Conservation (phyloP, 257 asterid species). For the Ocimum tenuiflorum region DNA sequence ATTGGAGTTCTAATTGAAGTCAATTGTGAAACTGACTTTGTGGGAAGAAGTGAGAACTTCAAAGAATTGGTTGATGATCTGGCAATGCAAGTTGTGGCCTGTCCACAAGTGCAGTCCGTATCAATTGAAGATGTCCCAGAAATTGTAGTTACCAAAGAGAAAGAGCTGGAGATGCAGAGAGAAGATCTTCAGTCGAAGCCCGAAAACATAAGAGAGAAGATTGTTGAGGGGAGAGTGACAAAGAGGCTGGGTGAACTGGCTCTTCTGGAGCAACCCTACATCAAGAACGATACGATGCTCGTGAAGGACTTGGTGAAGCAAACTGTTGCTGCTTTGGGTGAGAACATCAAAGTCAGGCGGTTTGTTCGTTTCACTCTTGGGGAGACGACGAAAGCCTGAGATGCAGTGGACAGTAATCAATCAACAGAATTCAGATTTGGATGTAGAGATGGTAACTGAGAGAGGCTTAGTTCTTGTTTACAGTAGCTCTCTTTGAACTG, state of each 20-base stretch:
- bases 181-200: conserved; percentile 89
- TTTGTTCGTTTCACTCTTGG: conserved; percentile 80
- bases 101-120: conserved; percentile 74
- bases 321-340: conserved; percentile 85
- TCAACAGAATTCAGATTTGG: not conserved
- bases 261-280: conserved; percentile 75
- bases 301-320: conserved; percentile 92
- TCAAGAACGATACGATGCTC: conserved; percentile 55
- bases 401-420: not conserved
- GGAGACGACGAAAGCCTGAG: conserved; percentile 37
- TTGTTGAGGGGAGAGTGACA: conserved; percentile 75
- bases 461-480: no score
- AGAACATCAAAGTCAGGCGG: conserved; percentile 81
- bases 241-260: conserved; percentile 91
- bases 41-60: conserved; percentile 71
- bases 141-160: conserved; percentile 49
- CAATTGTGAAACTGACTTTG: conserved; percentile 95
- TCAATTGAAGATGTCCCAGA: conserved; percentile 71
- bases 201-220: conserved; percentile 75
- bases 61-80: conserved; percentile 72
- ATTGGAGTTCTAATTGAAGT: conserved; percentile 93
- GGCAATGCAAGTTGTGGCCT: conserved; percentile 94
- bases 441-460: not conserved
- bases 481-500: not conserved
- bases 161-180: conserved; percentile 84